Evolutionary conservation across 495 filamentous ascomycete species (phyloP), one percentile per base, ranked within the genome.

Genomic region (Pyrenula aspistea): DNA sequence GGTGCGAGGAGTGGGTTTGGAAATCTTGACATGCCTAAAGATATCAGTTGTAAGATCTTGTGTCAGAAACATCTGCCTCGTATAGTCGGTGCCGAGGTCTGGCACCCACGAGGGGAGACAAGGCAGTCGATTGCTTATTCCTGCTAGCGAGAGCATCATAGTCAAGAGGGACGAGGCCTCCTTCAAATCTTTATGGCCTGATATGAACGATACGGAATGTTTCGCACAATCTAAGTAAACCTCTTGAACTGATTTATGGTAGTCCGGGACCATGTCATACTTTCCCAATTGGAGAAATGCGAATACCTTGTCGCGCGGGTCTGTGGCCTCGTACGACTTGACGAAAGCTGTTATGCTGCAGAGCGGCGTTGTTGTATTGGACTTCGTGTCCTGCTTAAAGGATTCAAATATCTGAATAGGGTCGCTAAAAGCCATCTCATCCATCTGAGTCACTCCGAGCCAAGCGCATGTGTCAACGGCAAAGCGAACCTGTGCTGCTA

Each of bases 291-390:
- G 22, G 4, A 55, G 53, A 19, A 59, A 56, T 2, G 55, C 57
- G 51, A 51, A 59, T 2, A 57, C 48, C 42, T 59, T 56, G 36
- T 59, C 57, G 1, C 55, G 55, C 0, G 55, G 55, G 56, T 59
- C 55, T 10, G 57, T 59, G 11, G 57, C 31, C 50, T 52, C 50
- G 50, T 52, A 52, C 8, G 22, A 52, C 10, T 21, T 21, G 50
- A 21, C 20, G 22, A 52, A 52, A 21, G 8, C 50, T 10, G 10
- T 20, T 10, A 21, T 10, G 22, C 50, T 52, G 15, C 31, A 42
- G 4, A 42, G 4, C 31, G 31, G 31, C 31, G 15, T 4, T 8
- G n/a, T 52, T 8, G 8, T 19, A 20, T 8, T 52, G 4, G 8
- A 8, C 50, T 20, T 4, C 10, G 4, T 19, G 8, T 10, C 10